Percentiles rank a stretch among this genome's conserved stretches.
phyloP scores from a whole-genome alignment of 2,329 filamentous ascomycete genomes.

The Trichoderma cornu-damae region DNA sequence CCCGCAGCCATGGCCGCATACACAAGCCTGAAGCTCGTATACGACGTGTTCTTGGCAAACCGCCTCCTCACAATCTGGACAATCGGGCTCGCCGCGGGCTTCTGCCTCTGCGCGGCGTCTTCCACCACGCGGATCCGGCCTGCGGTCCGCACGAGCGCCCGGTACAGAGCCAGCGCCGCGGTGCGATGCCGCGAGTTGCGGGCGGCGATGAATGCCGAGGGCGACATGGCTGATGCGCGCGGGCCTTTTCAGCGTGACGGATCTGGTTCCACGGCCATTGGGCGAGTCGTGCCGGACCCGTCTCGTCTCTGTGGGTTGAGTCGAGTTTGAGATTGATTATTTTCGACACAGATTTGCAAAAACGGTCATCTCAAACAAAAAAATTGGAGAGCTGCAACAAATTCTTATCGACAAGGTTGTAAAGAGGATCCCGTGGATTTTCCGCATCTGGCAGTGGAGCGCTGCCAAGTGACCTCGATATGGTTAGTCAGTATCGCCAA shows the following conservation, averaged over 20 bases:
- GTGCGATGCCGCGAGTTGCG: conserved; percentile 48
- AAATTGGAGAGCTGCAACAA: conserved; percentile 13
- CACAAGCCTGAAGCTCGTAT: conserved; percentile 56
- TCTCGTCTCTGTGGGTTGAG: too few relatives aligned
- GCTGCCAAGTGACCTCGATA: too few relatives aligned
- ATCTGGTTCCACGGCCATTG: neutral
- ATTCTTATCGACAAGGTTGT: conserved; percentile 1
- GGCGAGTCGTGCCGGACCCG: neutral
- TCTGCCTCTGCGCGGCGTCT: conserved; percentile 32
- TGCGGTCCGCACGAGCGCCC: conserved; percentile 60
- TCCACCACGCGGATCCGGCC: conserved; percentile 48
- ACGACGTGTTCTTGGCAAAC: conserved; percentile 56
- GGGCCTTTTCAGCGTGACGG: neutral
- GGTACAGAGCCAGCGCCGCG: conserved; percentile 65
- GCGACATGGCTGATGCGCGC: conserved; percentile 24
- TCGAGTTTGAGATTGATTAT: neutral
- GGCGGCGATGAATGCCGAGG: conserved; percentile 41
- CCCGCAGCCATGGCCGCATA: conserved; percentile 59
- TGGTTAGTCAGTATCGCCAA: too few relatives aligned
- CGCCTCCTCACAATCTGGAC: conserved; percentile 54
- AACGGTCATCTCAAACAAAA: neutral
- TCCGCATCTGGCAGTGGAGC: neutral
- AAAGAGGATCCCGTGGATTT: conserved; percentile 14
- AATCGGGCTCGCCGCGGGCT: conserved; percentile 45
- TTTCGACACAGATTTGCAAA: too few relatives aligned